Evolutionary conservation across 495 filamentous ascomycete genomes (phyloP).

Genomic region (Collariella sp.): DNA sequence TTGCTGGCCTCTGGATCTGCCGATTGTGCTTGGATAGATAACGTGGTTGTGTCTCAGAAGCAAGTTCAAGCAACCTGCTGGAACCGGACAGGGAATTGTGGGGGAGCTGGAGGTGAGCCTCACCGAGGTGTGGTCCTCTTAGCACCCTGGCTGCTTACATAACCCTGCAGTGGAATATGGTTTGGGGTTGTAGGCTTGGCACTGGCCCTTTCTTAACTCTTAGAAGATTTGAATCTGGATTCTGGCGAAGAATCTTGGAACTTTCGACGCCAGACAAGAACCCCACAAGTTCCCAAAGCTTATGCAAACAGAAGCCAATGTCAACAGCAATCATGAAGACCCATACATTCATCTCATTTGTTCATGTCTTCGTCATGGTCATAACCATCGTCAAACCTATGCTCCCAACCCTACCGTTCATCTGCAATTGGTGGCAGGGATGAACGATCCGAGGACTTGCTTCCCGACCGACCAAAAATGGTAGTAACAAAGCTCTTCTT

Average conservation of each 20-base stretch:
- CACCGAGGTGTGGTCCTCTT: conserved; percentile 7
- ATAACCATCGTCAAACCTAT: no score
- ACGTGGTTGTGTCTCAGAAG: not conserved
- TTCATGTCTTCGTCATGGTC: no score
- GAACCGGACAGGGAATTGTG: not conserved
- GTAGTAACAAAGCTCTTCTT: conserved; percentile 46
- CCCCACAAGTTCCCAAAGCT: no score
- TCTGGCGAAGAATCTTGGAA: not conserved
- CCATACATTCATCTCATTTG: no score
- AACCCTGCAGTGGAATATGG: not conserved
- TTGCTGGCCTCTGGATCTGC: not conserved
- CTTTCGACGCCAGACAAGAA: no score
- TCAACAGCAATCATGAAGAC: no score
- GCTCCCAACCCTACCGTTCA: not conserved
- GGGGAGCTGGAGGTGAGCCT: conserved; percentile 4
- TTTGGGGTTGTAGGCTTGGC: not conserved
- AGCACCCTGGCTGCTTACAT: conserved; percentile 4
- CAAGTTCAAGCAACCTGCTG: not conserved
- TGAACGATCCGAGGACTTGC: conserved; percentile 10
- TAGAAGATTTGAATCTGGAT: no score
- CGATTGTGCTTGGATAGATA: not conserved
- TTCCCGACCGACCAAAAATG: conserved; percentile 34
- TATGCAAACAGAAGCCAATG: no score
- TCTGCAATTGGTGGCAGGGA: conserved; percentile 12
- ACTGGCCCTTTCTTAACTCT: no score